Evolutionary conservation across 2,329 filamentous ascomycete genomes (phyloP), one percentile per base, ranked within the genome.

Genomic region (Fusarium sp.): DNA sequence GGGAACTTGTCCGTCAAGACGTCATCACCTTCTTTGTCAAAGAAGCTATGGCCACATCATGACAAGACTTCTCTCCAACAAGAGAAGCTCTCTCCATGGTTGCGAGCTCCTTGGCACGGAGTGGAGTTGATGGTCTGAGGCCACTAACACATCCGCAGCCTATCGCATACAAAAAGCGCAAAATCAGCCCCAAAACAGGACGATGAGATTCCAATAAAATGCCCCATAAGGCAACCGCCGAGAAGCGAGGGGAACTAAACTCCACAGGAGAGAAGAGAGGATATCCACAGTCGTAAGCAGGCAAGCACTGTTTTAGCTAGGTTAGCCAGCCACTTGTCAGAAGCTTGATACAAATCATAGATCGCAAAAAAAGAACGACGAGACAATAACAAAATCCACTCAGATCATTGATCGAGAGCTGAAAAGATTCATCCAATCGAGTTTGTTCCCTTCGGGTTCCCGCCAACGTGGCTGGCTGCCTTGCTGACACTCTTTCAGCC

Each of bases 31-130:
- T 37, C 48, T 41, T 50, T 50, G 45, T 11, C 45, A 30, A 9
- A 8, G 48, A 30, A 74, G 71, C 67, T 72, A 72, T 74, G 71
- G 27, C 71, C 62, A 61, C 30, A 8, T 14, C 30, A 25, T 43
- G 50, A 25, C 54, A n/a, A 25, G 32, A 34, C 34, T 25, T 58
- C 16, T 30, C 56, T 27, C 25, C 45, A 50, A 4, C 25, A n/a
- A 50, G 16, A 48, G 25, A 30, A 50, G 25, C 16, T 50, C 18
- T 10, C 27, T 8, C 30, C 30, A 20, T 32, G 14, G 34, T 35
- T 57, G 52, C 32, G 52, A 58, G 34, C 34, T 57, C 45, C 25
- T 52, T 52, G 48, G 48, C 48, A 30, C 43, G 9, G 18, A 5
- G 48, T 32, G 48, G 48, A 56, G 52, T 56, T 56, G 52, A 56